Evolutionary conservation across 2,329 filamentous ascomycete genomes (phyloP).

Genomic region (Stagonosporopsis cucurbitacearum): DNA sequence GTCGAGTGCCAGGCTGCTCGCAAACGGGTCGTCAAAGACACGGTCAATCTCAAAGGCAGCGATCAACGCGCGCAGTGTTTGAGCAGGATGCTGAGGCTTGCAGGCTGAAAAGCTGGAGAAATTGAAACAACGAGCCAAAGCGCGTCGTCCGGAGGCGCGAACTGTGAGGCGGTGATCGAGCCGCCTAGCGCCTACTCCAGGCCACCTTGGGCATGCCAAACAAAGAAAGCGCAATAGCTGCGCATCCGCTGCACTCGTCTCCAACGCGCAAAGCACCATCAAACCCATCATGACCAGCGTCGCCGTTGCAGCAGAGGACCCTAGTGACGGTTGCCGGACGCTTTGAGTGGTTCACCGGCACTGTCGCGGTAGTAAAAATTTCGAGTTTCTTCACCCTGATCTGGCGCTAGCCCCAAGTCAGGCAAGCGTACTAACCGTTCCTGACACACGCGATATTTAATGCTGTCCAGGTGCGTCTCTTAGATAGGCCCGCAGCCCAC

Average conservation of each 20-base stretch:
- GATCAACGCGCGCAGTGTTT: not conserved
- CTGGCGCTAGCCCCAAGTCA: conserved; percentile 24
- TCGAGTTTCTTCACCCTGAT: conserved; percentile 38
- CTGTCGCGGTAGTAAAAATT: conserved; percentile 38
- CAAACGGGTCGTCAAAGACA: not conserved
- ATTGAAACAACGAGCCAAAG: conserved; percentile 12
- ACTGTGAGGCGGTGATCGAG: conserved; percentile 31
- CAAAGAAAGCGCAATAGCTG: conserved; percentile 22
- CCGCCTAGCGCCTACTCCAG: conserved; percentile 29
- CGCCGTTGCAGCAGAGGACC: not conserved
- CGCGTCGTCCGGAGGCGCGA: conserved; percentile 17
- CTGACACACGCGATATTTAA: conserved; percentile 32
- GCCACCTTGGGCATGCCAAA: conserved; percentile 26
- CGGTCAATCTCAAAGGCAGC: not conserved
- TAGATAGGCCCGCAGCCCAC: conserved; percentile 42
- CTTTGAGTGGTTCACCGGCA: conserved; percentile 25
- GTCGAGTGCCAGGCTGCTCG: conserved; percentile 4
- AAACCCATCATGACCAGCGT: conserved; percentile 1
- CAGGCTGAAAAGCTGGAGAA: conserved; percentile 14
- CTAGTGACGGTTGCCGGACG: conserved; percentile 10
- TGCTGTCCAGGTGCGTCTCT: conserved; percentile 30
- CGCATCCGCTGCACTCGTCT: conserved; percentile 8
- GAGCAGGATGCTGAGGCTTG: not conserved
- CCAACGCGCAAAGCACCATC: conserved; percentile 10
- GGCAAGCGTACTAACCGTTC: conserved; percentile 28